phyloP scores from a whole-genome alignment of 164 flowering plant genomes.

The Protea cynaroides region DNA sequence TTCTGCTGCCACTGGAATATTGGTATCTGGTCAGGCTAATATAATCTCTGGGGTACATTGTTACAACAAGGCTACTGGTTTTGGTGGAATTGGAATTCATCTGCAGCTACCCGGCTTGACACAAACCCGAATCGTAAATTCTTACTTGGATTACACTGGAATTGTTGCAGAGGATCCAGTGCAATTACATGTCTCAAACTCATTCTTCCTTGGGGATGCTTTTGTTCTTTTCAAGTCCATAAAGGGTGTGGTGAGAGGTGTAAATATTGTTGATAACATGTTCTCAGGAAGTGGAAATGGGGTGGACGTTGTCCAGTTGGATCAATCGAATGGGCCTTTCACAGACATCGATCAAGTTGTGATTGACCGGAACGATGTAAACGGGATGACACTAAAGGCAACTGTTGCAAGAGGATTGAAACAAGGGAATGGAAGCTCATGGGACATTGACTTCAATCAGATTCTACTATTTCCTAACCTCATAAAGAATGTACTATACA shows the following conservation, averaged over 20 bases:
- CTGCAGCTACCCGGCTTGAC: conserved; percentile 53
- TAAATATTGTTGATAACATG: conserved; percentile 75
- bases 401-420: conserved; percentile 52
- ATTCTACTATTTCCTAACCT: conserved; percentile 56
- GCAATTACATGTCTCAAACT: conserved; percentile 52
- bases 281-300: conserved; percentile 57
- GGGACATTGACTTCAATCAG: conserved; percentile 56
- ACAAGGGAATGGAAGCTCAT: conserved; percentile 52
- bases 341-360: conserved; percentile 53
- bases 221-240: conserved; percentile 56
- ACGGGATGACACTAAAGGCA: conserved; percentile 49
- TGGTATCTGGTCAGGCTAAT: conserved; percentile 77
- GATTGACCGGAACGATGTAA: conserved; percentile 59
- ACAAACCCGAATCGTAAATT: conserved; percentile 75
- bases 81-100: conserved; percentile 85
- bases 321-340: conserved; percentile 48
- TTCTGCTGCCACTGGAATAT: conserved; percentile 58
- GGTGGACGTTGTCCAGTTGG: conserved; percentile 64
- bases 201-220: conserved; percentile 85
- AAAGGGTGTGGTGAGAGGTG: conserved; percentile 52
- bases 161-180: conserved; percentile 94
- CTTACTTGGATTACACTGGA: conserved; percentile 81
- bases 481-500: conserved; percentile 56
- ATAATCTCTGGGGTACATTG: conserved; percentile 74
- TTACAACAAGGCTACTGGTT: conserved; percentile 87